A percentile compares a stretch with the other conserved stretches of the same genome.
Evolutionary conservation across 495 filamentous ascomycete species (phyloP).

Genomic region (Penicillium crystallinum): DNA sequence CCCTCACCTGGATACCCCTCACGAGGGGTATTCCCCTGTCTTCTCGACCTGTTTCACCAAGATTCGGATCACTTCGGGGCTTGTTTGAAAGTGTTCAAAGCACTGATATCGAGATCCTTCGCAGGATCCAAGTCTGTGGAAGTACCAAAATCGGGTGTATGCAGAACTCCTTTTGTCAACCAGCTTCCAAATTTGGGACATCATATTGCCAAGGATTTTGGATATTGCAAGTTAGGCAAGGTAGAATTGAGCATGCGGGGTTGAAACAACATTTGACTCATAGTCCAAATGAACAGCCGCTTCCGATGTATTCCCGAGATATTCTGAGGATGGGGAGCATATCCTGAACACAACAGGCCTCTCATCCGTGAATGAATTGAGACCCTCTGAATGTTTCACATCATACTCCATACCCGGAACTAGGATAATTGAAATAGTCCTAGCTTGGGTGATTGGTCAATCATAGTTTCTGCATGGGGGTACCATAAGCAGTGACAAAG

Average conservation of each 20-base stretch:
- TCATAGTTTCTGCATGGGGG: not conserved
- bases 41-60: not conserved
- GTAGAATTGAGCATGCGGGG: too few species aligned
- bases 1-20: not conserved
- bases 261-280: too few species aligned
- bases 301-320: too few species aligned
- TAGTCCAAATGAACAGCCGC: too few species aligned
- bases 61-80: not conserved
- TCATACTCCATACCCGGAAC: not conserved
- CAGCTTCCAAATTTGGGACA: too few species aligned
- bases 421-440: not conserved
- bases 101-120: too few species aligned
- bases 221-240: too few species aligned
- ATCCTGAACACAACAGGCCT: not conserved
- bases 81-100: too few species aligned
- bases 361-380: not conserved
- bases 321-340: not conserved
- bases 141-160: too few species aligned
- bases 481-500: not conserved
- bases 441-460: not conserved
- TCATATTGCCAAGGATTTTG: not conserved
- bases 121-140: too few species aligned
- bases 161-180: too few species aligned
- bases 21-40: not conserved
- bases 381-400: not conserved